phyloP scores from a whole-genome alignment of 169 alveolate genomes.

The Plasmodium gaboni region DNA sequence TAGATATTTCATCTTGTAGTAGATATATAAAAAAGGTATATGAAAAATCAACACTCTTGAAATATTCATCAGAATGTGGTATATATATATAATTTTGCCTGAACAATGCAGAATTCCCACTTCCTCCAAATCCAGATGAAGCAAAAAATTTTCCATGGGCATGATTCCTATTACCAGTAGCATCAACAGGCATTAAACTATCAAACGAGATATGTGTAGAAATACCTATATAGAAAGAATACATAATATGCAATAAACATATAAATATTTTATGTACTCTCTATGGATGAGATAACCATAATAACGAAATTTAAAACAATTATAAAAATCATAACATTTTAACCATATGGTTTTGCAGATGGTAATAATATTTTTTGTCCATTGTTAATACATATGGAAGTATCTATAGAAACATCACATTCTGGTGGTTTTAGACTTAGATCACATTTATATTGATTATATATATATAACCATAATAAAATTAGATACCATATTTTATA shows the following conservation, averaged over 20 bases:
- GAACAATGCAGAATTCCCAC: constrained; percentile 88
- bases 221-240: constrained; percentile 79
- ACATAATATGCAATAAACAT: neutral
- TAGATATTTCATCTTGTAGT: constrained; percentile 85
- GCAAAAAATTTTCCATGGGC: constrained; percentile 88
- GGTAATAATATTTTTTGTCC: constrained; percentile 82
- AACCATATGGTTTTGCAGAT: constrained; percentile 80
- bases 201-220: constrained; percentile 87
- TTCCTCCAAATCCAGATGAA: constrained; percentile 91
- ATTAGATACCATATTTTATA: constrained; percentile 37
- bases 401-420: constrained; percentile 84
- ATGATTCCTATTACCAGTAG: constrained; percentile 89
- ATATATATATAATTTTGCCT: constrained; percentile 87
- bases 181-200: constrained; percentile 85
- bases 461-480: constrained; percentile 19
- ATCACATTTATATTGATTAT: constrained; percentile 47
- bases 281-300: neutral
- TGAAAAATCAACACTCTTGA: constrained; percentile 85
- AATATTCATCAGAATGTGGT: constrained; percentile 79
- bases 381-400: constrained; percentile 84
- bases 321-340: neutral
- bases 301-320: too few relatives aligned
- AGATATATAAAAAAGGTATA: constrained; percentile 85
- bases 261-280: too few relatives aligned
- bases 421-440: constrained; percentile 52